Evolutionary conservation across 257 asterid genomes (phyloP).

Genomic region (Cordia subcordata): DNA sequence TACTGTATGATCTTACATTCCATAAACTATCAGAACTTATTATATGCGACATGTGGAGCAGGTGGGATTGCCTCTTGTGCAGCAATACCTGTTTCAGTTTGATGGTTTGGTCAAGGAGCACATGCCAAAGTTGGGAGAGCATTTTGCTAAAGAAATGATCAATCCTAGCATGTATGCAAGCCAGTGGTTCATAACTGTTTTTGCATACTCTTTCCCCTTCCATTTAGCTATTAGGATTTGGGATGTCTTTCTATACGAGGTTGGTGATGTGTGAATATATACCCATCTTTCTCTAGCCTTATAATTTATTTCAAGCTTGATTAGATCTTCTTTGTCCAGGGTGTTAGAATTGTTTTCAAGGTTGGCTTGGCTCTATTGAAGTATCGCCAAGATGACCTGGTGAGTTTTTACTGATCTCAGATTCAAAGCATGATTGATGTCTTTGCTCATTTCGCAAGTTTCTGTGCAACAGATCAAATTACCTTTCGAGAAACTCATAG

Average conservation of each 20-base stretch:
- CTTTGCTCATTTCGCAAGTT: constrained; percentile 1
- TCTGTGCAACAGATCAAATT: constrained; percentile 57
- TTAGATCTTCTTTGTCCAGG: constrained; percentile 39
- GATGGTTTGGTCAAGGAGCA: constrained; percentile 63
- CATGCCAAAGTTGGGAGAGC: constrained; percentile 84
- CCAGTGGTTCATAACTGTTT: constrained; percentile 99
- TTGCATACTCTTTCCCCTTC: constrained; percentile 93
- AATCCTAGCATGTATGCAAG: constrained; percentile 99
- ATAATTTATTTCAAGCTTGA: constrained; percentile 11
- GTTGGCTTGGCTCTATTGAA: constrained; percentile 89
- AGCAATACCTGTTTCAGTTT: constrained; percentile 85
- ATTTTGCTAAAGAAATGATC: constrained; percentile 85
- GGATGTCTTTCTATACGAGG: constrained; percentile 98
- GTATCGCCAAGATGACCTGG: constrained; percentile 94
- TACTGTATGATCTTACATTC: background rate
- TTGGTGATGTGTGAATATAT: constrained; percentile 25
- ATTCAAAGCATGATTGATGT: constrained; percentile 6
- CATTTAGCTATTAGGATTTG: constrained; percentile 94
- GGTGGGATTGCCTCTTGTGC: constrained; percentile 99
- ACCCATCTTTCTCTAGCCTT: constrained; percentile 11
- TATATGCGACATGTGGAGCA: constrained; percentile 32
- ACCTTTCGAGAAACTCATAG: constrained; percentile 92
- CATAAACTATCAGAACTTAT: constrained; percentile 9
- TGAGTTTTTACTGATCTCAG: constrained; percentile 20
- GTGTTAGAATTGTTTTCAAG: constrained; percentile 82